Conservation (phyloP, 371 early-diverging fungal genomes). For the Lichtheimia hyalospora region DNA sequence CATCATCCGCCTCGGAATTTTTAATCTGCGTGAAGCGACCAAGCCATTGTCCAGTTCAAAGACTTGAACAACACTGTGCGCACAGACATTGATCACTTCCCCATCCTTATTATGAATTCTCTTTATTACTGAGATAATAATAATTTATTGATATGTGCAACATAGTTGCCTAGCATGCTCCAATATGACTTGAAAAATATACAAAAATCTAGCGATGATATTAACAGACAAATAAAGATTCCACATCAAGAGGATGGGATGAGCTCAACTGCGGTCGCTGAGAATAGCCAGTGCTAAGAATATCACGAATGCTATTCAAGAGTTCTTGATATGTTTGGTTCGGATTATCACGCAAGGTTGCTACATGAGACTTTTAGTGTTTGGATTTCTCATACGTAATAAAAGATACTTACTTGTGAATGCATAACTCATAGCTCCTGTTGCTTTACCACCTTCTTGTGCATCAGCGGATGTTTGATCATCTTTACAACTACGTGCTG, state of each 20-base stretch:
- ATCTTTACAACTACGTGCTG: slow-evolving; percentile 69
- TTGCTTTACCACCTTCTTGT: slow-evolving; percentile 45
- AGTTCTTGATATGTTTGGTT: slow-evolving; percentile 75
- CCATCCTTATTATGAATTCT: no score
- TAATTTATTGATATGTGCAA: no score
- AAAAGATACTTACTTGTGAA: slow-evolving; percentile 49
- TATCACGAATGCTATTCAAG: slow-evolving; percentile 71
- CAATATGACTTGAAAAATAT: no score
- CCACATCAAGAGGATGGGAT: slow-evolving; percentile 79
- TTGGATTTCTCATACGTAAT: not conserved
- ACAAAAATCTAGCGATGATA: no score
- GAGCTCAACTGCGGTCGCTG: slow-evolving; percentile 85
- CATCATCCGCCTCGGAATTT: no score
- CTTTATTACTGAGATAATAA: no score
- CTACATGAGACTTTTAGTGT: slow-evolving; percentile 15
- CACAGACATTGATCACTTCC: no score
- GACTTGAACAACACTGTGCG: no score
- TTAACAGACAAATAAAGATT: slow-evolving; percentile 55
- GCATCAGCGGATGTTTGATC: slow-evolving; percentile 90
- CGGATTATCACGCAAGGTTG: slow-evolving; percentile 58
- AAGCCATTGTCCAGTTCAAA: no score
- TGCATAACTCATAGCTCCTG: slow-evolving; percentile 89
- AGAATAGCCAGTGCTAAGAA: slow-evolving; percentile 68
- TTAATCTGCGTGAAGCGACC: no score
- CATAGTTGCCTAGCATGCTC: no score